Percentiles rank a stretch among this genome's conserved stretches.
These are phyloP conservation scores for Alternaria sp. DNA, from an alignment of 2,329 filamentous ascomycete genomes.

Conservation along the genomic window DNA sequence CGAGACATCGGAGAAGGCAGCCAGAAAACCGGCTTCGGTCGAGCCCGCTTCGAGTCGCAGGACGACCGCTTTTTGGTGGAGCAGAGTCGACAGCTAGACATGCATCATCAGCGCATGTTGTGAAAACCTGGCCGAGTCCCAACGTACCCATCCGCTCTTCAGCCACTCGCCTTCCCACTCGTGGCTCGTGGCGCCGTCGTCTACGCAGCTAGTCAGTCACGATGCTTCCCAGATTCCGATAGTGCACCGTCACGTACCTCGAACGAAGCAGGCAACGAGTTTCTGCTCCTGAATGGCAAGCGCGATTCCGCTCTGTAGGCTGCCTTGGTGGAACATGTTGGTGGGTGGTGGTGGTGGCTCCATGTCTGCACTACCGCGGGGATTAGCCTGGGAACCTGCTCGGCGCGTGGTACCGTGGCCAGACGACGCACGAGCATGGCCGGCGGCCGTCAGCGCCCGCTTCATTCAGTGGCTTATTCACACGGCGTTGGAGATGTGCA, in stretches of 20 bases:
- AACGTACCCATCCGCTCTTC: constrained; percentile 44
- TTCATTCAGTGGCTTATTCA: background rate
- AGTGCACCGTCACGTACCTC: constrained; percentile 59
- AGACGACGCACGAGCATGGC: background rate
- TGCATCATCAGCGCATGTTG: constrained; percentile 9
- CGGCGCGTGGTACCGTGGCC: constrained; percentile 14
- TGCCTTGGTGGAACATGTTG: constrained; percentile 81
- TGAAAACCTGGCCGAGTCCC: background rate
- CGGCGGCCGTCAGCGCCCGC: background rate
- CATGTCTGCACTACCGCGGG: constrained; percentile 13
- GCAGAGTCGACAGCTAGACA: constrained; percentile 52
- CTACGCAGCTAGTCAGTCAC: constrained; percentile 52
- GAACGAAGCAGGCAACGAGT: constrained; percentile 83
- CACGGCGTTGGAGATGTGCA: background rate
- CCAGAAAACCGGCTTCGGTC: constrained; percentile 80
- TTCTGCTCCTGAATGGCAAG: constrained; percentile 77
- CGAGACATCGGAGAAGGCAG: constrained; percentile 81
- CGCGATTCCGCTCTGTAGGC: constrained; percentile 80
- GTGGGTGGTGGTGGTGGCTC: constrained; percentile 18
- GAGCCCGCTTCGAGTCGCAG: constrained; percentile 75
- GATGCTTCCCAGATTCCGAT: constrained; percentile 18
- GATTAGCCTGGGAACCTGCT: constrained; percentile 18
- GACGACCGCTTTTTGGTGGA: constrained; percentile 70
- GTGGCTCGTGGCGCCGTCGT: constrained; percentile 71
- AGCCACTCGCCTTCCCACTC: constrained; percentile 77